These are phyloP conservation scores for Ophiostoma ips DNA, from an alignment of 2,329 filamentous ascomycete species.

Conservation along the genomic window DNA sequence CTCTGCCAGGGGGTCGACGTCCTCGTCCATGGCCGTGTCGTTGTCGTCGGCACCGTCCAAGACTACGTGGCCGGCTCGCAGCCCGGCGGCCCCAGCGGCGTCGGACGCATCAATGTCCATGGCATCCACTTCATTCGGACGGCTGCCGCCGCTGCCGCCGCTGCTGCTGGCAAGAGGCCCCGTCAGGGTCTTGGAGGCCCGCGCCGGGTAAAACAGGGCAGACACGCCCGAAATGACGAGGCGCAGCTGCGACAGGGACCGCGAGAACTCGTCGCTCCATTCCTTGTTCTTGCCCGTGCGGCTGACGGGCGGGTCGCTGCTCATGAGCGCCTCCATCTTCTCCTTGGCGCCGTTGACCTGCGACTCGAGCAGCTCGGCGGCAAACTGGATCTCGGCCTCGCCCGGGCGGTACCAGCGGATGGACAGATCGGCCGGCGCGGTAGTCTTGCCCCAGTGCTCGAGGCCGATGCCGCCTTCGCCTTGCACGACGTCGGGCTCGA, in stretches of 20 bases:
- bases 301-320: slow-evolving; percentile 67
- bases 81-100: too few relatives aligned
- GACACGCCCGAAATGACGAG: slow-evolving; percentile 86
- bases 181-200: slow-evolving; percentile 40
- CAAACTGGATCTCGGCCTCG: slow-evolving; percentile 70
- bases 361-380: slow-evolving; percentile 73
- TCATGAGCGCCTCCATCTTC: slow-evolving; percentile 65
- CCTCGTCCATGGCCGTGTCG: slow-evolving; percentile 27
- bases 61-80: slow-evolving; percentile 27
- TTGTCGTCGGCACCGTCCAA: slow-evolving; percentile 38
- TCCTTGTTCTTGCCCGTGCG: slow-evolving; percentile 93
- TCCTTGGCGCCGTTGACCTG: slow-evolving; percentile 66
- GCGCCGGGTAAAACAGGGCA: slow-evolving; percentile 70
- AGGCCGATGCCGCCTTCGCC: slow-evolving; percentile 59
- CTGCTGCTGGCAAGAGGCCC: slow-evolving; percentile 24
- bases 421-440: slow-evolving; percentile 59
- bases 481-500: slow-evolving; percentile 61
- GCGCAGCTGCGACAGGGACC: slow-evolving; percentile 75
- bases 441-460: slow-evolving; percentile 72
- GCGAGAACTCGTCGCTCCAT: slow-evolving; percentile 93
- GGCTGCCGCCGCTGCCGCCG: too few relatives aligned
- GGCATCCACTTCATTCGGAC: too few relatives aligned
- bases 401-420: slow-evolving; percentile 86
- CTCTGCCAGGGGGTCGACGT: slow-evolving; percentile 42
- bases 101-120: slow-evolving; percentile 12